Base-by-base conservation (phyloP, 2,329 filamentous ascomycete genomes). In the Hypocreales sp. region DNA sequence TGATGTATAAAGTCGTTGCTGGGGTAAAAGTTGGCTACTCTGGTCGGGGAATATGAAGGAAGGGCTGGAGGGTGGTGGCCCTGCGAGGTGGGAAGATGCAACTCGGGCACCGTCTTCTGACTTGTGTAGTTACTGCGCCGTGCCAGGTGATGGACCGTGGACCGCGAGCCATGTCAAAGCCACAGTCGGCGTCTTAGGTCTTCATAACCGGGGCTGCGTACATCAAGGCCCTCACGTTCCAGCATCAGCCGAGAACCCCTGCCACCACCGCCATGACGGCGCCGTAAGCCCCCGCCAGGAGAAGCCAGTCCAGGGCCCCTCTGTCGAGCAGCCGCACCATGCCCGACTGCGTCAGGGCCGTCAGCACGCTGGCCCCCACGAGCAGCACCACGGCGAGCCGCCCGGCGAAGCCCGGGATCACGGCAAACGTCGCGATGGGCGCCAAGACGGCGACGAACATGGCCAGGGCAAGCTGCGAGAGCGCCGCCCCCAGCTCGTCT, bases 351-450 rank as follows among this genome's bases (percentile, higher is more conserved):
- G 45, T 26, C 12, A 48, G 33, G 11, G 38, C 39, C n/a, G 35
- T 39, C 5, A 48, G 43, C 7, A 64, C 55, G 2, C 61, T 57
- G 1, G 58, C 47, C 0, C 58, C 63, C 1, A 70, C 60, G 0
- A 75, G 50, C 4, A 61, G 39, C 2, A 72, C 62, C 3, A 77
- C 60, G 0, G 61, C 60, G 35, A 76, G 57, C n/a, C 71, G 59
- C 2, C 63, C 67, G 0, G 63, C 42, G 33, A 74, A 70, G 5
- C 62, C 60, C 0, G 62, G 56, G 13, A 77, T 64, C 14, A 72
- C 54, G 5, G 59, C 46, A 40, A 77, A 78, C 1, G 66, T 60
- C 7, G 76, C 40, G 2, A 75, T 53, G 0, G 73, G 72, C 1
- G 71, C 48, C 5, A 76, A 46, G 2, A 77, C 52, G 0, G 42